These are phyloP conservation scores for Paramecium octaurelia DNA, from an alignment of 73 alveolate genomes.

Conservation along the genomic window DNA sequence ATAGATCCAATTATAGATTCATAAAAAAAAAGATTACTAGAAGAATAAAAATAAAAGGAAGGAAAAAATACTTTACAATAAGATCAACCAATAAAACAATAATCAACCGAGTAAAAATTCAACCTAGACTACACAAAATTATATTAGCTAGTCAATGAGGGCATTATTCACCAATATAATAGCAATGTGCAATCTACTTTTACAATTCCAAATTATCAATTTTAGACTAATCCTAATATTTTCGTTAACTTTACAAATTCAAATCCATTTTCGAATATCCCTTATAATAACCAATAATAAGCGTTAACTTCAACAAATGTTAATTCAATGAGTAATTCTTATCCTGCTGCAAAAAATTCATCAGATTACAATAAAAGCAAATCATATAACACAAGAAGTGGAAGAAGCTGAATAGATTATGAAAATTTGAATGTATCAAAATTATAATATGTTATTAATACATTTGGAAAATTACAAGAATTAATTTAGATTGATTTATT, in stretches of 20 bases:
- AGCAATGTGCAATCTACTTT: background rate
- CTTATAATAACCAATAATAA: background rate
- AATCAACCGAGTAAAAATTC: background rate
- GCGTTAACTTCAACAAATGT: background rate
- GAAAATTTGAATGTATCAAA: too few species aligned
- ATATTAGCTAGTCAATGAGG: background rate
- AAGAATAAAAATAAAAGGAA: background rate
- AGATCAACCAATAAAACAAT: background rate
- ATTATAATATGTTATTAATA: background rate
- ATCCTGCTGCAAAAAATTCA: background rate
- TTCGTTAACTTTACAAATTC: background rate
- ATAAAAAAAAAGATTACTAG: background rate
- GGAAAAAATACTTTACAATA: too few species aligned
- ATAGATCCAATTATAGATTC: background rate
- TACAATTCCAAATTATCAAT: too few species aligned
- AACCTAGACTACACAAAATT: background rate
- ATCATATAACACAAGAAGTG: background rate
- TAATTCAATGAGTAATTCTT: background rate
- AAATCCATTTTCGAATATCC: background rate
- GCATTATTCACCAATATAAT: background rate
- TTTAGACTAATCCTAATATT: background rate
- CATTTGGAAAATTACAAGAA: too few species aligned
- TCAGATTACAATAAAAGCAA: background rate
- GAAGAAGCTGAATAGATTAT: background rate
- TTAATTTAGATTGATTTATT: too few species aligned